Conservation (phyloP, 306 rosid species). For the Prunus mongolica region DNA sequence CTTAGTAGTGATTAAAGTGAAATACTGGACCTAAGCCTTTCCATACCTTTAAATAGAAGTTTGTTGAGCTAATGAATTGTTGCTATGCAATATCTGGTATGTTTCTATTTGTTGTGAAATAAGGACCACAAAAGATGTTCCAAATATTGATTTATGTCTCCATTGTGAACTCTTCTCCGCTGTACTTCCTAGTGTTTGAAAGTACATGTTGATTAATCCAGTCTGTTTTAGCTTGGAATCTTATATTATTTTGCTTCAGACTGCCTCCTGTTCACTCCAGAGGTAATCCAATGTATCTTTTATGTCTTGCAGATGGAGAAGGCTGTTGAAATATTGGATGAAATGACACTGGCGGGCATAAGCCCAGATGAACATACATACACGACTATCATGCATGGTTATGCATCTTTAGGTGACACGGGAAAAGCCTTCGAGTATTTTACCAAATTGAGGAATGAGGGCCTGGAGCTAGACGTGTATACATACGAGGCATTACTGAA, state of each 20-base stretch:
- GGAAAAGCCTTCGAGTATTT: conserved; percentile 87
- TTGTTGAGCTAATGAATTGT: neutral
- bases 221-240: neutral
- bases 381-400: conserved; percentile 91
- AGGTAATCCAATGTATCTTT: neutral
- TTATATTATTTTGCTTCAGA: neutral
- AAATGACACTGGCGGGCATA: conserved; percentile 77
- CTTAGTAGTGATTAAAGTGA: neutral
- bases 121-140: neutral
- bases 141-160: neutral
- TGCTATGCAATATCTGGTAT: neutral
- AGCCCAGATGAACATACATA: conserved; percentile 84
- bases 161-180: neutral
- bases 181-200: neutral
- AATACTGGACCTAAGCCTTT: neutral
- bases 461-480: conserved; percentile 75
- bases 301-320: conserved; percentile 68
- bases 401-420: conserved; percentile 90
- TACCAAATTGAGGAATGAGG: conserved; percentile 67
- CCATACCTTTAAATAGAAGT: neutral
- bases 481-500: conserved; percentile 91
- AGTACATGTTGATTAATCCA: neutral
- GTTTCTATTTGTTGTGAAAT: neutral
- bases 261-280: conserved; percentile 6
- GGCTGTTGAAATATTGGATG: conserved; percentile 80